Percentiles rank a stretch among this genome's conserved stretches.
Evolutionary conservation across 495 filamentous ascomycete species (phyloP).

Genomic region (Talaromyces trachyspermus): DNA sequence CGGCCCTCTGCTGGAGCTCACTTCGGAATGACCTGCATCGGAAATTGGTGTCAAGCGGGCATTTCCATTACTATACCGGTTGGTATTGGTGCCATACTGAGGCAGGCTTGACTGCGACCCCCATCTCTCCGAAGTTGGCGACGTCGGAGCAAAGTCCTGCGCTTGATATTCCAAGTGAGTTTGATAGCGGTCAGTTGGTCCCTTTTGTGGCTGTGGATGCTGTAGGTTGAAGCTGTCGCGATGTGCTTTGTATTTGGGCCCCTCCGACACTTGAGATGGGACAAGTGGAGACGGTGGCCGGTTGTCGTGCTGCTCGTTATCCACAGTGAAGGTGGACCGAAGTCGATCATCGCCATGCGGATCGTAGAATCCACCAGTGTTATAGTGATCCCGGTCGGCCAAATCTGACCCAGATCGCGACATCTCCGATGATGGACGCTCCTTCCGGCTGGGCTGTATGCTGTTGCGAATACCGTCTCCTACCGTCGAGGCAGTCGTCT

Average conservation of each 20-base stretch:
- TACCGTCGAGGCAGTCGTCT: constrained; percentile 82
- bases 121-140: constrained; percentile 70
- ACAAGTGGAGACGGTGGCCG: constrained; percentile 56
- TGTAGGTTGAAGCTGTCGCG: constrained; percentile 82
- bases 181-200: constrained; percentile 75
- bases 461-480: constrained; percentile 48
- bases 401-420: constrained; percentile 70
- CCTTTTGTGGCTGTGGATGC: constrained; percentile 83
- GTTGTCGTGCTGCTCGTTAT: constrained; percentile 41
- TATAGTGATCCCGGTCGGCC: constrained; percentile 44
- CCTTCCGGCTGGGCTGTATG: constrained; percentile 38
- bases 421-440: constrained; percentile 46
- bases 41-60: constrained; percentile 47
- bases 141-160: constrained; percentile 59
- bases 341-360: constrained; percentile 65
- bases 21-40: constrained; percentile 43
- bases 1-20: constrained; percentile 27
- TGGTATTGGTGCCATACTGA: constrained; percentile 28
- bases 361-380: constrained; percentile 56
- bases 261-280: constrained; percentile 61
- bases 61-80: constrained; percentile 34
- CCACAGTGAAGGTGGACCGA: constrained; percentile 55
- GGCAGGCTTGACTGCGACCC: constrained; percentile 50
- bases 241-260: constrained; percentile 85
- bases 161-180: constrained; percentile 74